Evolutionary conservation across 805 yeast species (phyloP), one percentile per base, ranked within the genome.

Genomic region (Danielia reshetovae): DNA sequence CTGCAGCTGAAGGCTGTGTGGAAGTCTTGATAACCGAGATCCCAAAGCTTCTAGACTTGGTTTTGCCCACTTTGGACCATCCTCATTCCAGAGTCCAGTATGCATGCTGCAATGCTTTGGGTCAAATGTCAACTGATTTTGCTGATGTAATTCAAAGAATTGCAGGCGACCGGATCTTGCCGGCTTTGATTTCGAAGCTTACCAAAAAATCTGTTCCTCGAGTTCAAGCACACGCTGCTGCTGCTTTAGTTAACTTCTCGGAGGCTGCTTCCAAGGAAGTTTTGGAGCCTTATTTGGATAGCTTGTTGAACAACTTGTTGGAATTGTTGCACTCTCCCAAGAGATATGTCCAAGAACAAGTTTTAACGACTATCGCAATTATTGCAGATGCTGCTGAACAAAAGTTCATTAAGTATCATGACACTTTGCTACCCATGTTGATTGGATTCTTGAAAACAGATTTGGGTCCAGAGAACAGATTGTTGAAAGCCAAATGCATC

Each of bases 201-300:
- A 79, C 81, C 2, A 70, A 73, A 42, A 74, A 74, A 43, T 77
- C 87, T 31, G 89, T 82, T 38, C 90, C 94, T 33, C 72, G 97
- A 53, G 98, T 93, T 16, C 97, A 90, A 65, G 86, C 96, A 0
- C 98, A 93, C 55, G 97, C 97, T 12, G 97, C 98, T 27, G 98
- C 98, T 34, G 98, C 98, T 0, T 70, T 90, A 51, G 97, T 93
- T 29, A 93, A 93, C 58, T 93, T 93, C 57, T 78, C 90, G 26
- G 98, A 93, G 61, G 87, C 84, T 44, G 96, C 97, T 2, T 66
- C 85, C 5, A 84, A 86, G 53, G 95, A 85, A 42, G 77, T 81
- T 8, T 66, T 93, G 48, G 96, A 88, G 53, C 97, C 97, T n/a
- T 89, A 84, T 52, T 70, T 93, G 53, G 98, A 93, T 57, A 77